Conservation (phyloP, 2,329 filamentous ascomycete genomes). For the Amauroascus verrucosus region DNA sequence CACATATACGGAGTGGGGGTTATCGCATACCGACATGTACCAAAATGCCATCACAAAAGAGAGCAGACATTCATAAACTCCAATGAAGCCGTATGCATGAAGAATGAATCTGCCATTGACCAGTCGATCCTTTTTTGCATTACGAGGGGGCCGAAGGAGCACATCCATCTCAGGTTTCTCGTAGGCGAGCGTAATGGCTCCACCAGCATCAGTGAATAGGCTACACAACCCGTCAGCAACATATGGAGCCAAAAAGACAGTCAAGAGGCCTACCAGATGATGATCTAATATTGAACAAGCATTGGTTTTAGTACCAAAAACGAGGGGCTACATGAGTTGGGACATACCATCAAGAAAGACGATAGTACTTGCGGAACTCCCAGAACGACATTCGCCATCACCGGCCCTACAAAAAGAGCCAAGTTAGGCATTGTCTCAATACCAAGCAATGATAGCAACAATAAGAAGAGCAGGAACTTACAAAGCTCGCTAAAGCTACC, state of each 20-base stretch:
- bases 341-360: constrained; percentile 54
- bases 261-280: constrained; percentile 43
- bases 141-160: constrained; percentile 56
- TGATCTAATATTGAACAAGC: constrained; percentile 34
- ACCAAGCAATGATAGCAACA: background rate
- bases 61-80: constrained; percentile 50
- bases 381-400: constrained; percentile 62
- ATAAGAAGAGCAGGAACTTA: constrained; percentile 7
- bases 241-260: background rate
- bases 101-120: constrained; percentile 64
- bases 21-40: constrained; percentile 40
- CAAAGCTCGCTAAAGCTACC: constrained; percentile 64
- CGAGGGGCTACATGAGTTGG: background rate
- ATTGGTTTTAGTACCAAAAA: background rate
- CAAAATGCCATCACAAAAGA: constrained; percentile 58
- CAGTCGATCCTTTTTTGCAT: constrained; percentile 58
- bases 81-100: constrained; percentile 62
- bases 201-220: constrained; percentile 66
- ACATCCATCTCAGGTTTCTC: constrained; percentile 69
- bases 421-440: background rate
- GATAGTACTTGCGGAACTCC: constrained; percentile 63
- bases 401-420: constrained; percentile 44
- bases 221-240: constrained; percentile 20
- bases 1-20: constrained; percentile 26
- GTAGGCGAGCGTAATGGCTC: constrained; percentile 63